phyloP scores from a whole-genome alignment of 2,329 filamentous ascomycete species.

The Exophiala calicioides region DNA sequence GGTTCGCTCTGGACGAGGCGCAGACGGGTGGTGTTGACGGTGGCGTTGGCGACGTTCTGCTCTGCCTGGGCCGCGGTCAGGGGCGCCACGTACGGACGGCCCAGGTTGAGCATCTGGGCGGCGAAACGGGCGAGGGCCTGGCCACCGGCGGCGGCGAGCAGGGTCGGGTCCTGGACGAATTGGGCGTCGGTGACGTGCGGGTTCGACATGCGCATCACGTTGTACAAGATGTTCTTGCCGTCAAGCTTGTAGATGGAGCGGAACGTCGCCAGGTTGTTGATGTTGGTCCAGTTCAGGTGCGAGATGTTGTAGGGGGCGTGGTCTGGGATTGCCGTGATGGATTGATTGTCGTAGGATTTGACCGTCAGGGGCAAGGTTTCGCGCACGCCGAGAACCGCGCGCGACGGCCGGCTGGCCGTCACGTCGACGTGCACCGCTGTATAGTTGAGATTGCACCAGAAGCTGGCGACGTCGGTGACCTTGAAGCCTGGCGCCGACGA shows the following conservation, averaged over 20 bases:
- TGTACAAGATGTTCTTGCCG: too few relatives aligned
- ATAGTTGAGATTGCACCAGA: constrained; percentile 3
- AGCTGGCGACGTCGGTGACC: constrained; percentile 1
- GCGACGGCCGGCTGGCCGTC: background rate
- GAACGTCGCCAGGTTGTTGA: too few relatives aligned
- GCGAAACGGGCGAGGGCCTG: background rate
- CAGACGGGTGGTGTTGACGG: background rate
- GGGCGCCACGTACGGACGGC: background rate
- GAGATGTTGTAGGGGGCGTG: too few relatives aligned
- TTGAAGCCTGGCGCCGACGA: background rate
- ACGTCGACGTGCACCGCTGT: background rate
- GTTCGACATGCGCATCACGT: too few relatives aligned
- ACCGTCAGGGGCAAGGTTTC: background rate
- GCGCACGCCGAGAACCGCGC: background rate
- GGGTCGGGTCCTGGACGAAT: background rate
- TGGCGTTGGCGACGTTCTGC: background rate
- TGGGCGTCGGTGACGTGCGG: too few relatives aligned
- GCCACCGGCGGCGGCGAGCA: background rate
- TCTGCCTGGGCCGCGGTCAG: background rate
- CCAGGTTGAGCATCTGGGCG: background rate
- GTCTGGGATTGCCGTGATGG: background rate
- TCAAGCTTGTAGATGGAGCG: too few relatives aligned
- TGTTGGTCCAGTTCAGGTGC: too few relatives aligned
- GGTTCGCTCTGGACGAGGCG: background rate
- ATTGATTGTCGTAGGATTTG: background rate